Percentiles rank a stretch among this genome's conserved stretches.
Evolutionary conservation across 495 filamentous ascomycete species (phyloP).

Genomic region (Hyaloscypha bicolor): DNA sequence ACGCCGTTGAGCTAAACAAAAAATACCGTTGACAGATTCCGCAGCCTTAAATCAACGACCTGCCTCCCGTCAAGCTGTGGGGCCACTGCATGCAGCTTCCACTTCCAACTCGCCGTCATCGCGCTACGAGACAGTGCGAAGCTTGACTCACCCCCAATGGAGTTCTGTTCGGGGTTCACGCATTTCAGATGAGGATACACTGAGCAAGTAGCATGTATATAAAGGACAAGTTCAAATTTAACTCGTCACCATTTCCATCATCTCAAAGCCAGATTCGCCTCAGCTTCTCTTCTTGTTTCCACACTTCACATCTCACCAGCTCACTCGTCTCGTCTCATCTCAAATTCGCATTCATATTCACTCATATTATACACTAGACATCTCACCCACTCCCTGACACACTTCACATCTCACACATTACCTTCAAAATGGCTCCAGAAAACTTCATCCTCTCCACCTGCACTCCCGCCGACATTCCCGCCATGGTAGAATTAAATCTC

Average conservation of each 20-base stretch:
- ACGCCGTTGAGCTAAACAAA: too few species aligned
- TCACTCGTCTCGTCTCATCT: not conserved
- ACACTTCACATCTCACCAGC: too few species aligned
- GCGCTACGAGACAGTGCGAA: not conserved
- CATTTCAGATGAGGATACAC: not conserved
- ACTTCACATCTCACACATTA: not conserved
- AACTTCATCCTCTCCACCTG: conserved; percentile 22
- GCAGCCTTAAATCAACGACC: too few species aligned
- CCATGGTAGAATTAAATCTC: conserved; percentile 24
- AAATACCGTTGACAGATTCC: too few species aligned
- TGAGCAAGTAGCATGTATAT: not conserved
- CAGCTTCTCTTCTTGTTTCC: too few species aligned
- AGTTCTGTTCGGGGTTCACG: not conserved
- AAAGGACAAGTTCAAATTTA: not conserved
- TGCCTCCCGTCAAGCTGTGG: too few species aligned
- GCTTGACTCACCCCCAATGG: not conserved
- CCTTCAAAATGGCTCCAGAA: conserved; percentile 13
- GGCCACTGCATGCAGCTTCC: not conserved
- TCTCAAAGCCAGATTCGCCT: too few species aligned
- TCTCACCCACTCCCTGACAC: not conserved
- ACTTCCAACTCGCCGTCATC: not conserved
- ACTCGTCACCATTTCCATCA: not conserved
- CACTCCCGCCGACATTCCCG: conserved; percentile 22
- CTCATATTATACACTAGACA: not conserved
- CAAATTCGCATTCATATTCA: not conserved